Evolutionary conservation across 306 rosid genomes (phyloP).

Genomic region (Inga laurina): DNA sequence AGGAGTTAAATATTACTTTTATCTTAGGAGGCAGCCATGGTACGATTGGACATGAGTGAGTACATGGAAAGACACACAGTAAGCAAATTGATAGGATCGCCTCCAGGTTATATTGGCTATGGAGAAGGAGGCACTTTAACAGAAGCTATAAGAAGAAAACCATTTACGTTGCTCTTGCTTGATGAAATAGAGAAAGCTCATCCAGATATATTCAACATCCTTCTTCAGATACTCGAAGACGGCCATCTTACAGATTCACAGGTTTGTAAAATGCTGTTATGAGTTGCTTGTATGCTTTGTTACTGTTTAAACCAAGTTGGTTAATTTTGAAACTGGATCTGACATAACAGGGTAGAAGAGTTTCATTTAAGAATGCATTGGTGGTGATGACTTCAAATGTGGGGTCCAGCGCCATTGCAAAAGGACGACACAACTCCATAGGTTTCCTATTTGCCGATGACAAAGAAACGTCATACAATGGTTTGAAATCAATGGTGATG

Average conservation of each 20-base stretch:
- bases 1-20: not conserved
- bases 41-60: constrained; percentile 92
- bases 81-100: constrained; percentile 89
- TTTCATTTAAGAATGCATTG: constrained; percentile 81
- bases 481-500: constrained; percentile 70
- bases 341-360: constrained; percentile 71
- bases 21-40: constrained; percentile 76
- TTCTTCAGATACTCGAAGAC: constrained; percentile 83
- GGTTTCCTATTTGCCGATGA: constrained; percentile 72
- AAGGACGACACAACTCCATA: constrained; percentile 62
- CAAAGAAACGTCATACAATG: constrained; percentile 59
- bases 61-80: constrained; percentile 96
- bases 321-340: constrained; percentile 29
- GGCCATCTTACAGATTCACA: constrained; percentile 95
- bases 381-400: constrained; percentile 95
- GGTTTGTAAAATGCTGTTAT: constrained; percentile 48
- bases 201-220: constrained; percentile 89
- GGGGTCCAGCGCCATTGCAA: constrained; percentile 86
- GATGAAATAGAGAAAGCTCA: constrained; percentile 98
- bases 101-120: constrained; percentile 92
- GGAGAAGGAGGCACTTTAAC: constrained; percentile 90
- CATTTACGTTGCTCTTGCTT: constrained; percentile 74
- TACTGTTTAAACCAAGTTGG: constrained; percentile 16
- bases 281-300: constrained; percentile 13
- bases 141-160: constrained; percentile 89